These are phyloP conservation scores for Gilbertella persicaria DNA, from an alignment of 371 early-diverging fungal genomes.

Conservation along the genomic window DNA sequence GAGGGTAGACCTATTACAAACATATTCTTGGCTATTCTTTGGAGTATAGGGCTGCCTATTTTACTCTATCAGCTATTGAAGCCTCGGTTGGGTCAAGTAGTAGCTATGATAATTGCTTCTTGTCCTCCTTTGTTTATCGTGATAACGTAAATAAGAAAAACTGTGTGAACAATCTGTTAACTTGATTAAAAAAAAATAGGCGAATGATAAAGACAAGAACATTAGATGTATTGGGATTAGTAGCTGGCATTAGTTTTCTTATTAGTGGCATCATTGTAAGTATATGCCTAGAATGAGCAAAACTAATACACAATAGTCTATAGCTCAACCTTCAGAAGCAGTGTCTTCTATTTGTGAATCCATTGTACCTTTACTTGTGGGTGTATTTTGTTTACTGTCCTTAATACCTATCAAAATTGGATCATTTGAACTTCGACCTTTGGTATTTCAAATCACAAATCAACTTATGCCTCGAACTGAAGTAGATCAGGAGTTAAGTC, in stretches of 20 bases:
- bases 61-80: constrained; percentile 31
- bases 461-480: constrained; percentile 47
- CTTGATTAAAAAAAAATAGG: constrained; percentile 5
- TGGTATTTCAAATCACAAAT: constrained; percentile 39
- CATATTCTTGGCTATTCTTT: constrained; percentile 37
- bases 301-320: constrained; percentile 28
- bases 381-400: constrained; percentile 39
- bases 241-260: constrained; percentile 36
- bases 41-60: constrained; percentile 45
- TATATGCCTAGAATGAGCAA: background rate
- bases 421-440: constrained; percentile 33
- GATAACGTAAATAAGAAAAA: constrained; percentile 26
- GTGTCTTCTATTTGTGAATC: constrained; percentile 39
- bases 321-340: constrained; percentile 36
- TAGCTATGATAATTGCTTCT: constrained; percentile 42
- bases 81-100: constrained; percentile 34
- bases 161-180: no score
- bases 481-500: constrained; percentile 19
- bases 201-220: constrained; percentile 27
- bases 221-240: constrained; percentile 31
- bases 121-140: constrained; percentile 38
- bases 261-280: constrained; percentile 38
- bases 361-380: constrained; percentile 34
- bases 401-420: constrained; percentile 40
- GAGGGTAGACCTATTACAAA: constrained; percentile 35